Evolutionary conservation across 225 moss, liverwort and hornwort genomes (phyloP).

Genomic region (Anthoceros angustus): DNA sequence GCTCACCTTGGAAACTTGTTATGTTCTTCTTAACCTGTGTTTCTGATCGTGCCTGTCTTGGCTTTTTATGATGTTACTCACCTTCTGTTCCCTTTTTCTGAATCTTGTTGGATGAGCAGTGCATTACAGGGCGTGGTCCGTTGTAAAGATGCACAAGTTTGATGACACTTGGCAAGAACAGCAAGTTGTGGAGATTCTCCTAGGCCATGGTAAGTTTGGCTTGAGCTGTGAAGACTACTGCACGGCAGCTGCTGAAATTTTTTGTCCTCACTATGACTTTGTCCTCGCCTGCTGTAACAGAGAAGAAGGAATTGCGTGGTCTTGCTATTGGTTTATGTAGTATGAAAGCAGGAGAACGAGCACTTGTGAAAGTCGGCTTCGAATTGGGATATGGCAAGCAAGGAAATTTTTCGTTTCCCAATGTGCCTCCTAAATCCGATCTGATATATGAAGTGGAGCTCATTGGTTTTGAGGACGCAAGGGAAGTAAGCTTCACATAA

Average conservation of each 20-base stretch:
- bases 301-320: slow-evolving; percentile 60
- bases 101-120: slow-evolving; percentile 23
- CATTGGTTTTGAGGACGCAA: slow-evolving; percentile 74
- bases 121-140: slow-evolving; percentile 78
- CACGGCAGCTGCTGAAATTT: background rate
- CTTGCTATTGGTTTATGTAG: slow-evolving; percentile 61
- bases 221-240: background rate
- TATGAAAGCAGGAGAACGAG: slow-evolving; percentile 76
- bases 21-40: background rate
- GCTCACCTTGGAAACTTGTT: background rate
- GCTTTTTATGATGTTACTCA: background rate
- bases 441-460: slow-evolving; percentile 76
- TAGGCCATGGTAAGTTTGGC: slow-evolving; percentile 58
- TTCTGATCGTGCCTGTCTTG: background rate
- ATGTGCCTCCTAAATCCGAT: slow-evolving; percentile 73
- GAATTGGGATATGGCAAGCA: slow-evolving; percentile 80
- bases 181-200: slow-evolving; percentile 52
- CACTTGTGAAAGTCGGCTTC: slow-evolving; percentile 52
- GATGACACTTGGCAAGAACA: slow-evolving; percentile 92
- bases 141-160: slow-evolving; percentile 68
- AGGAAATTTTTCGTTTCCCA: slow-evolving; percentile 95
- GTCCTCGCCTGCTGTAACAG: slow-evolving; percentile 21
- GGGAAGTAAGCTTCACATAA: slow-evolving; percentile 39
- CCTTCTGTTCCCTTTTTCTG: background rate
- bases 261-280: background rate